Percentiles rank a stretch among this genome's conserved stretches.
phyloP scores from a whole-genome alignment of 768 basidiomycete species.

The Solioccasus polychromus region DNA sequence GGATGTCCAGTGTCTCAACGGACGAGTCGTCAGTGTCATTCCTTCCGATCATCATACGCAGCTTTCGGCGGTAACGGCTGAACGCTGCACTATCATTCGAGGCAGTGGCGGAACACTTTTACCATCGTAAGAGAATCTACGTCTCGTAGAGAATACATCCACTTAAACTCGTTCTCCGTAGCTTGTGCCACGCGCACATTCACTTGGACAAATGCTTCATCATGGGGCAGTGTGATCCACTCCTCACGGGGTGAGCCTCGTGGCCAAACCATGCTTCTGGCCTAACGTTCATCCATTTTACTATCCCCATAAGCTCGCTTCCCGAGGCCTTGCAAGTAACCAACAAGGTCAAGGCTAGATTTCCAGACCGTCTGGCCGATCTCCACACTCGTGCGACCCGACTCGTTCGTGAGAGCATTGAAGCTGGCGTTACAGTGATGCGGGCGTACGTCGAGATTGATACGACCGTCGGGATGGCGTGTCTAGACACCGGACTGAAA shows the following conservation, averaged over 20 bases:
- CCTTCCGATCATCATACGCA: slow-evolving; percentile 7
- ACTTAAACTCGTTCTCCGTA: slow-evolving; percentile 8
- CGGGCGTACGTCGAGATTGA: slow-evolving; percentile 71
- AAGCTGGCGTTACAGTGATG: slow-evolving; percentile 62
- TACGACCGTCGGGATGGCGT: slow-evolving; percentile 47
- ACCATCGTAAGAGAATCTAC: slow-evolving; percentile 27
- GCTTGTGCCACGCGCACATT: slow-evolving; percentile 60
- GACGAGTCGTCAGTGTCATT: slow-evolving; percentile 26
- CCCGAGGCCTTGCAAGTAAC: slow-evolving; percentile 54
- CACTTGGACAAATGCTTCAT: slow-evolving; percentile 72
- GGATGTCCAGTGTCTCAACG: slow-evolving; percentile 31
- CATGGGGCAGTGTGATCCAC: slow-evolving; percentile 49
- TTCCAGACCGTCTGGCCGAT: slow-evolving; percentile 42
- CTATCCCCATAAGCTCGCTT: slow-evolving; percentile 42
- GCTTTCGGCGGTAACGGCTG: neutral
- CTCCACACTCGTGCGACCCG: slow-evolving; percentile 50
- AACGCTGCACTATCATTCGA: slow-evolving; percentile 10
- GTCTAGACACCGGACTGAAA: slow-evolving; percentile 49
- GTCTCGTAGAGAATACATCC: slow-evolving; percentile 8
- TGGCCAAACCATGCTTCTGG: neutral
- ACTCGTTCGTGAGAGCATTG: slow-evolving; percentile 55
- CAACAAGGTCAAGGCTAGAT: slow-evolving; percentile 47
- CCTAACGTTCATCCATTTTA: slow-evolving; percentile 1
- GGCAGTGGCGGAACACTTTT: slow-evolving; percentile 30
- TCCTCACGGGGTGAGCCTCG: slow-evolving; percentile 47